Conservation (phyloP, 2,329 filamentous ascomycete species). For the Microcyclospora pomicola region DNA sequence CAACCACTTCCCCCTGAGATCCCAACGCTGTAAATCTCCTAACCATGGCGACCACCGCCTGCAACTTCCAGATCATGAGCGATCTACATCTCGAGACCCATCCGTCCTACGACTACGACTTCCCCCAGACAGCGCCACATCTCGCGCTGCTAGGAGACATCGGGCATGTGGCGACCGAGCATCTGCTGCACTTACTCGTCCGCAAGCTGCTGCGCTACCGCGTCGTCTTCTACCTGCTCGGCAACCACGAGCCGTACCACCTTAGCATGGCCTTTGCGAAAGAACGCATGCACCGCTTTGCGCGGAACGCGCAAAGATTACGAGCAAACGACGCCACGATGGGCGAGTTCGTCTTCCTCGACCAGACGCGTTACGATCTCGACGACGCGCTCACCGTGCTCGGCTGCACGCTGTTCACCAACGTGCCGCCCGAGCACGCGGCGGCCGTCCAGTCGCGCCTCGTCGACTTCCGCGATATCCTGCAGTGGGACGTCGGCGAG, state of each 20-base stretch:
- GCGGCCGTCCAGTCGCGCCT: neutral
- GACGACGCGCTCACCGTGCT: constrained; percentile 18
- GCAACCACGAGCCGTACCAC: constrained; percentile 43
- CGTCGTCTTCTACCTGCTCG: constrained; percentile 38
- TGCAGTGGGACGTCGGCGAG: constrained; percentile 24
- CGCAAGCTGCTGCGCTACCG: constrained; percentile 35
- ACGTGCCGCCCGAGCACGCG: neutral
- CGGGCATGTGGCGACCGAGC: constrained; percentile 30
- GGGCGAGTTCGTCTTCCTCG: constrained; percentile 11
- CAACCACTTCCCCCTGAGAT: too few species aligned
- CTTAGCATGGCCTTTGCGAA: neutral
- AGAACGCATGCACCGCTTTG: neutral
- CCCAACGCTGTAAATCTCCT: too few species aligned
- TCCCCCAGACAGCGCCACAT: constrained; percentile 34
- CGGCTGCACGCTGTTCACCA: constrained; percentile 15
- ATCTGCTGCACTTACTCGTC: constrained; percentile 34
- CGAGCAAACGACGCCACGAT: too few species aligned
- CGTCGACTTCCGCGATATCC: constrained; percentile 6
- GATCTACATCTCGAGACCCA: constrained; percentile 43
- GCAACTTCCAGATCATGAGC: constrained; percentile 30
- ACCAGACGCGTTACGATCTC: constrained; percentile 17
- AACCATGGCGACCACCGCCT: too few species aligned
- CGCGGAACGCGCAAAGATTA: too few species aligned
- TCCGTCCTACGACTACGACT: constrained; percentile 38
- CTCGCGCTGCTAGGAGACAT: constrained; percentile 45